These are phyloP conservation scores for Trichophyton rubrum DNA, from an alignment of 2,329 filamentous ascomycete genomes.

Conservation along the genomic window DNA sequence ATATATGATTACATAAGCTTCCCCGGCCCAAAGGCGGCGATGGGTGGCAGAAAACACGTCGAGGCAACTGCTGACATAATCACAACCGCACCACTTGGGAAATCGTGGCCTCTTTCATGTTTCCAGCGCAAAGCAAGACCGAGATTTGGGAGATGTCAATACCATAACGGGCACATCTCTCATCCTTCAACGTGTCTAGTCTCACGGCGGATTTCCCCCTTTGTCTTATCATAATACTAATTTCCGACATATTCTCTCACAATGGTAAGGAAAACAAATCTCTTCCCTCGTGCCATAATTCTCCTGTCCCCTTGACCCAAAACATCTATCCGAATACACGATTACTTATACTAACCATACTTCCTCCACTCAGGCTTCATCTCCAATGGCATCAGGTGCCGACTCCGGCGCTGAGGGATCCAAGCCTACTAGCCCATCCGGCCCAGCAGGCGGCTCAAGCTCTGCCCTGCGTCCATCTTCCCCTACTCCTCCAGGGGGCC, in stretches of 20 bases:
- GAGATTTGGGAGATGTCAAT: not conserved
- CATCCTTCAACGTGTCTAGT: not conserved
- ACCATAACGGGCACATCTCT: not conserved
- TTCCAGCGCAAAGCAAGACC: not conserved
- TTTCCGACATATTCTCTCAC: not conserved
- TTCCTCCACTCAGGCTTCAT: constrained; percentile 20
- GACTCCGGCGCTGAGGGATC: constrained; percentile 46
- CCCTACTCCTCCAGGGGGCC: constrained; percentile 79
- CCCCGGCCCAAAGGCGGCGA: not conserved
- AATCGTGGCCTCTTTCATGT: constrained; percentile 2
- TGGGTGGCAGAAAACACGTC: not conserved
- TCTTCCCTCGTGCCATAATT: not conserved
- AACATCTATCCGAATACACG: not conserved
- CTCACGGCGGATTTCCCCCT: not conserved
- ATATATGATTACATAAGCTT: not conserved
- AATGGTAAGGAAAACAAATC: not conserved
- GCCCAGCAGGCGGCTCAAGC: constrained; percentile 53
- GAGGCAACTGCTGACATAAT: not conserved
- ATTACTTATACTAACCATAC: not conserved
- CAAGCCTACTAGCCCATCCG: constrained; percentile 25
- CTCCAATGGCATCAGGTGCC: constrained; percentile 25
- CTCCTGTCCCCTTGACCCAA: not conserved
- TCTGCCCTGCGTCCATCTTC: constrained; percentile 67
- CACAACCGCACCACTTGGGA: constrained; percentile 1
- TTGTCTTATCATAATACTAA: not conserved